phyloP scores from a whole-genome alignment of 495 filamentous ascomycete genomes.

The Evernia prunastri region DNA sequence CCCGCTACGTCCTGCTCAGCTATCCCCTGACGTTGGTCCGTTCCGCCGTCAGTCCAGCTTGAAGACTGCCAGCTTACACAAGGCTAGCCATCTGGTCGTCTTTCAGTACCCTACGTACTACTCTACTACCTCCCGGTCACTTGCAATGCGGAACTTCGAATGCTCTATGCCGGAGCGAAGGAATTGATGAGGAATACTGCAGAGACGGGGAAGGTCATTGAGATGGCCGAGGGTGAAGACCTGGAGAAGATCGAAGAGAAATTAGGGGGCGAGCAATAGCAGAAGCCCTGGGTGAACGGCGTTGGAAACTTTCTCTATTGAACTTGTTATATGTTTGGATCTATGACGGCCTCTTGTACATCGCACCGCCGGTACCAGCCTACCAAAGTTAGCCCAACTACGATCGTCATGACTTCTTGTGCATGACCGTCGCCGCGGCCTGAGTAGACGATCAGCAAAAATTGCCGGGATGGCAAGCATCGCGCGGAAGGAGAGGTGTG shows the following conservation, averaged over 20 bases:
- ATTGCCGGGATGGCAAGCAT: neutral
- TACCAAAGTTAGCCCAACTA: conserved; percentile 13
- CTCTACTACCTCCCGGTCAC: conserved; percentile 88
- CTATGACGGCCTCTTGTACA: conserved; percentile 33
- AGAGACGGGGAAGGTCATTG: conserved; percentile 74
- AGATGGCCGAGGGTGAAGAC: conserved; percentile 70
- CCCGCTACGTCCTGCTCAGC: conserved; percentile 81
- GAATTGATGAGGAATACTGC: conserved; percentile 89
- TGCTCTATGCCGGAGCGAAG: conserved; percentile 93
- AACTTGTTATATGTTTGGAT: neutral
- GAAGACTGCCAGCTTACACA: neutral
- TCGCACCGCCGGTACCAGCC: conserved; percentile 34
- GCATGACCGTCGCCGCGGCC: conserved; percentile 50
- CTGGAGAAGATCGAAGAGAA: conserved; percentile 65
- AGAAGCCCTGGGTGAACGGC: neutral
- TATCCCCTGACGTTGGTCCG: conserved; percentile 79
- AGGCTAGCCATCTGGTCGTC: conserved; percentile 52
- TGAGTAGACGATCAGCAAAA: conserved; percentile 23
- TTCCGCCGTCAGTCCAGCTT: conserved; percentile 8
- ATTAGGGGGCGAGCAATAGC: conserved; percentile 41
- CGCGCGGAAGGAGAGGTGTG: neutral
- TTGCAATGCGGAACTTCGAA: conserved; percentile 73
- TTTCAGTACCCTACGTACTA: conserved; percentile 79
- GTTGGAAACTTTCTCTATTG: neutral
- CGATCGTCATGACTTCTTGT: conserved; percentile 37